Conservation (phyloP, 306 rosid genomes). For the Corylus heterophylla region DNA sequence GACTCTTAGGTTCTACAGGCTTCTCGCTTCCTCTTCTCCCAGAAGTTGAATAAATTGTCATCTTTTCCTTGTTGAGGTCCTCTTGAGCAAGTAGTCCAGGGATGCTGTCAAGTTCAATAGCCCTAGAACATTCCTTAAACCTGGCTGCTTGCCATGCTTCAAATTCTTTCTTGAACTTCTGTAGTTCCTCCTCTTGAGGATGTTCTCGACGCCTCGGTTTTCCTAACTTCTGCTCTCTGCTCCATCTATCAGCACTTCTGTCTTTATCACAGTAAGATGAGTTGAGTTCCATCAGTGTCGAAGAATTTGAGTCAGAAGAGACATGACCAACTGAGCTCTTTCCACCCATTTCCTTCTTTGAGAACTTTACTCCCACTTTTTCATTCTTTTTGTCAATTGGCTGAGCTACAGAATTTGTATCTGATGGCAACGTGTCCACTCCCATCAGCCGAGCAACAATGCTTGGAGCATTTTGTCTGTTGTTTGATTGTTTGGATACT, state of each 20-base stretch:
- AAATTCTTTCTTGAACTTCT: constrained; percentile 90
- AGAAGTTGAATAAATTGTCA: constrained; percentile 35
- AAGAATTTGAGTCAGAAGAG: constrained; percentile 54
- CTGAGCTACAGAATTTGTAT: constrained; percentile 50
- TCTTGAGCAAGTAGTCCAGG: constrained; percentile 50
- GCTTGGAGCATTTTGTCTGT: constrained; percentile 70
- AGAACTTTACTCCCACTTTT: constrained; percentile 41
- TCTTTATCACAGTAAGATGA: constrained; percentile 38
- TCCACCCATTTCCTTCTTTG: constrained; percentile 53
- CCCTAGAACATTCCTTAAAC: constrained; percentile 73
- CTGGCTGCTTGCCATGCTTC: constrained; percentile 92
- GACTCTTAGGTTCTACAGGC: constrained; percentile 35
- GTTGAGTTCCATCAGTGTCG: constrained; percentile 46
- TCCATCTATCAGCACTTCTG: constrained; percentile 57
- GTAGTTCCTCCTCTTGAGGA: constrained; percentile 96
- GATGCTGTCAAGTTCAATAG: constrained; percentile 50
- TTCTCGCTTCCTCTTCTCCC: constrained; percentile 39
- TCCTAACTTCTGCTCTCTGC: constrained; percentile 39
- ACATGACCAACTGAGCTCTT: constrained; percentile 48
- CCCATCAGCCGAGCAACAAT: constrained; percentile 99
- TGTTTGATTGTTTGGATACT: constrained; percentile 56
- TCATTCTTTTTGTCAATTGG: constrained; percentile 48
- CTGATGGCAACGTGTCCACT: constrained; percentile 65
- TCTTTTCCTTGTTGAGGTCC: constrained; percentile 50
- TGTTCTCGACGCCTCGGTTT: constrained; percentile 72